Conservation (phyloP, 2,329 filamentous ascomycete genomes). For the Sordariomycetes sp. region DNA sequence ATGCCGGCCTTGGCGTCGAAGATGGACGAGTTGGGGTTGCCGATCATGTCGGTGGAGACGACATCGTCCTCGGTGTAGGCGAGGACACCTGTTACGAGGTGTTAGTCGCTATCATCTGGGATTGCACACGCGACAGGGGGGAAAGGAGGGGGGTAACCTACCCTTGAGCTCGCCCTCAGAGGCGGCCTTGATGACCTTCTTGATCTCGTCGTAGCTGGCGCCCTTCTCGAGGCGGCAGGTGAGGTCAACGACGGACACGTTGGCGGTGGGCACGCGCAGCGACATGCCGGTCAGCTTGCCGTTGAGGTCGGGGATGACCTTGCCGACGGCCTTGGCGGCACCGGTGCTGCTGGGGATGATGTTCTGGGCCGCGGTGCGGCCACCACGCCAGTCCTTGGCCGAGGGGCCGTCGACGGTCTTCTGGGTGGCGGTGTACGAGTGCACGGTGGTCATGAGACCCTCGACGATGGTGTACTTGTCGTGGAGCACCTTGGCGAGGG, state of each 20-base stretch:
- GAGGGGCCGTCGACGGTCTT: constrained; percentile 99
- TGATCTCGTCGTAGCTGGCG: constrained; percentile 85
- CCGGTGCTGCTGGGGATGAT: constrained; percentile 99
- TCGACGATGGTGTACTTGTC: constrained; percentile 97
- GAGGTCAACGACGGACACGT: constrained; percentile 98
- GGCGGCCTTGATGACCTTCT: constrained; percentile 79
- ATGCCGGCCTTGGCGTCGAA: constrained; percentile 99
- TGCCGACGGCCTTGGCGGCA: constrained; percentile 99
- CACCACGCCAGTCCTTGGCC: constrained; percentile 98
- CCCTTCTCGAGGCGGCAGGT: constrained; percentile 89
- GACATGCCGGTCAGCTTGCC: constrained; percentile 99
- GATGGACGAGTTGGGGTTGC: constrained; percentile 90
- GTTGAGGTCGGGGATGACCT: constrained; percentile 96
- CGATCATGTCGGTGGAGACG: constrained; percentile 89
- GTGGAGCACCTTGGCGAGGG: constrained; percentile 98
- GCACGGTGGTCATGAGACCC: constrained; percentile 99
- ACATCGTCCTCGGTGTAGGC: constrained; percentile 95
- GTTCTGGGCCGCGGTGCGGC: constrained; percentile 97
- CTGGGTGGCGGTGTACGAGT: constrained; percentile 99
- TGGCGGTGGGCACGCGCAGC: constrained; percentile 96
- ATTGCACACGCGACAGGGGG: not conserved
- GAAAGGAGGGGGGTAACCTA: constrained; percentile 31
- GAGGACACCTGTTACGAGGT: constrained; percentile 58
- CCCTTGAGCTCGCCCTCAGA: constrained; percentile 78
- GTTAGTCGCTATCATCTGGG: constrained; percentile 7